Base-by-base conservation (phyloP, 805 yeast genomes). In the Saccharomycopsis fodiens region DNA sequence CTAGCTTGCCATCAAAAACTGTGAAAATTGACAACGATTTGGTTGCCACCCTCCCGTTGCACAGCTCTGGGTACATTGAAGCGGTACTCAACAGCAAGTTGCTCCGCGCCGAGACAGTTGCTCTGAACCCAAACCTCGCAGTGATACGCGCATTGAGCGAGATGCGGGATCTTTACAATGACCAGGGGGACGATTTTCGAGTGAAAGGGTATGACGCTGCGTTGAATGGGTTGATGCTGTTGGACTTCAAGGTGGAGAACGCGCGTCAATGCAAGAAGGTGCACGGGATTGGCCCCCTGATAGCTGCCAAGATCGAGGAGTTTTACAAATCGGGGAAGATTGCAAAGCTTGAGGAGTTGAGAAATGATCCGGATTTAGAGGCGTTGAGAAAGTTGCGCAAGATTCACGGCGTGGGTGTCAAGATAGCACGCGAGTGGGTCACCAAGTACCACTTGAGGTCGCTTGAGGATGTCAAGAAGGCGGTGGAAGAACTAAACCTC, bases 401-500 rank as follows among this genome's bases (percentile, higher is more conserved):
- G 1, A 66, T 77, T 2, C 66, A 70, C 52, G 79, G 80, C 1
- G 77, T 77, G 6, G 82, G 81, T 0, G 60, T 65, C 3, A 53
- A 44, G 4, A 57, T 59, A 3, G 75, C 80, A 0, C 52, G 57
- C 21, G 54, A 59, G 40, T 68, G 76, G 66, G 63, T 66, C 39
- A 49, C 59, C 4, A 59, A 64, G 45, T 43, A 31, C 30, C 72
- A 74, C 3, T 53, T 56, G 22, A 54, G 68, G 13, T 61, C 69
- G 1, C 47, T 69, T 12, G 67, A 70, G 1, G 76, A 72, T 36
- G 57, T 70, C 4, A 35, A 54, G 3, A 31, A 57, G 10, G 49
- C 64, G 25, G 50, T 52, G 17, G 60, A 61, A 3, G 30, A 43
- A 27, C 19, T 41, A 5, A 39, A 41, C n/a, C 52, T 65, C 31